These are phyloP conservation scores for Tausonia pullulans DNA, from an alignment of 1,284 basidiomycete genomes.

Conservation along the genomic window DNA sequence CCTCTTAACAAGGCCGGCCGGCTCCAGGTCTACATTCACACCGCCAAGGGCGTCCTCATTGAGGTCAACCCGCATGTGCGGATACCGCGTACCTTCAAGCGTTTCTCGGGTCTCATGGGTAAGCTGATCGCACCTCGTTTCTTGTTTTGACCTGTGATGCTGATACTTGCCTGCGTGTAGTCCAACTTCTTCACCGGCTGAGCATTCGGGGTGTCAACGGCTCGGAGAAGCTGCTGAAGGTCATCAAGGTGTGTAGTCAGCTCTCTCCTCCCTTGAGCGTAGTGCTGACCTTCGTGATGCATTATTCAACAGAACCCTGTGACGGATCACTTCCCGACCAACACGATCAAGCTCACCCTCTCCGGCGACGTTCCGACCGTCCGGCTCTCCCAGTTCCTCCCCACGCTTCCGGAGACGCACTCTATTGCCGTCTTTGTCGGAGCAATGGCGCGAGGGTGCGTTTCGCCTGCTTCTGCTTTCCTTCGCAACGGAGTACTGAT, in stretches of 20 bases:
- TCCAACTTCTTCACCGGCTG: constrained; percentile 93
- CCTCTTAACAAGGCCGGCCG: constrained; percentile 95
- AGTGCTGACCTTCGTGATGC: background rate
- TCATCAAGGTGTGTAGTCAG: constrained; percentile 63
- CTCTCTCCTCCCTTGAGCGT: background rate
- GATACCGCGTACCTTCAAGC: constrained; percentile 96
- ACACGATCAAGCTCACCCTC: constrained; percentile 91
- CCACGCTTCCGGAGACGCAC: constrained; percentile 70
- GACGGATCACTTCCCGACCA: constrained; percentile 85
- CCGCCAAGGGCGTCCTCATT: constrained; percentile 89
- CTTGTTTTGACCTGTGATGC: no score
- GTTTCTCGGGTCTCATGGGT: constrained; percentile 98
- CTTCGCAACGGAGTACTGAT: background rate
- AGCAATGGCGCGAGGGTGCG: constrained; percentile 80
- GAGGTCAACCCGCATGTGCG: constrained; percentile 97
- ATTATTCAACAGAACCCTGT: constrained; percentile 67
- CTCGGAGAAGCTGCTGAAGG: constrained; percentile 89
- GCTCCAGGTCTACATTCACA: constrained; percentile 97
- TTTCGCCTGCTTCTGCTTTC: constrained; percentile 9
- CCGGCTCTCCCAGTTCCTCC: constrained; percentile 71
- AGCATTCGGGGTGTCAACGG: constrained; percentile 93
- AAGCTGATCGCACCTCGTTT: constrained; percentile 26
- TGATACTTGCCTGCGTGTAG: constrained; percentile 36
- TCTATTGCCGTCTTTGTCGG: constrained; percentile 92
- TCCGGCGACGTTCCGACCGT: constrained; percentile 83